Evolutionary conservation across 1,284 basidiomycete genomes (phyloP).

Genomic region (Cutaneotrichosporon daszewskae): DNA sequence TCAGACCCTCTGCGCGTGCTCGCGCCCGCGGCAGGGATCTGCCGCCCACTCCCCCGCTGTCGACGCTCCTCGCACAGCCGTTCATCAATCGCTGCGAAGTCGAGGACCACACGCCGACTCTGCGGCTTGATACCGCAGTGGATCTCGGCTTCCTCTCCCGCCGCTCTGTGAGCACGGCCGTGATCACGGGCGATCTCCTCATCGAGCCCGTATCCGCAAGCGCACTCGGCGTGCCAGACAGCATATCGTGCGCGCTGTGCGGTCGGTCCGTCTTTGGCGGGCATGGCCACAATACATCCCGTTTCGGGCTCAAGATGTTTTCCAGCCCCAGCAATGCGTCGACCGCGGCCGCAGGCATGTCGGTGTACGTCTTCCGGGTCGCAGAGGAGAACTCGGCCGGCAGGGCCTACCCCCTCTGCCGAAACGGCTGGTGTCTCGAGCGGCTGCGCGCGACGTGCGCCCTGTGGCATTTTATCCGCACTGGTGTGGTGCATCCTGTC

Average conservation of each 20-base stretch:
- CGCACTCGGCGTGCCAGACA: slow-evolving; percentile 24
- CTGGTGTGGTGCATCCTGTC: slow-evolving; percentile 70
- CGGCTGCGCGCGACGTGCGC: slow-evolving; percentile 79
- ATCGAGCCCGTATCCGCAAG: slow-evolving; percentile 68
- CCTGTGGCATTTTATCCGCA: slow-evolving; percentile 82
- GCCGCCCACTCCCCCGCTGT: slow-evolving; percentile 58
- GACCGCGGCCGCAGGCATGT: neutral
- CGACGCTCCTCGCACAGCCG: slow-evolving; percentile 67
- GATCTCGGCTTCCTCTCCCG: slow-evolving; percentile 89
- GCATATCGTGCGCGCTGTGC: slow-evolving; percentile 63
- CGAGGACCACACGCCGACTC: slow-evolving; percentile 91
- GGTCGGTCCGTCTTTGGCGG: slow-evolving; percentile 57
- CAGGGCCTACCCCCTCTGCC: slow-evolving; percentile 65
- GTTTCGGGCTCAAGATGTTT: slow-evolving; percentile 41
- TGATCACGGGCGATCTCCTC: slow-evolving; percentile 78
- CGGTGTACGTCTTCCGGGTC: slow-evolving; percentile 48
- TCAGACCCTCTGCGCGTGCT: slow-evolving; percentile 52
- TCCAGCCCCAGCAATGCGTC: slow-evolving; percentile 20
- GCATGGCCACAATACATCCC: slow-evolving; percentile 33
- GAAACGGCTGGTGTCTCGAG: slow-evolving; percentile 53
- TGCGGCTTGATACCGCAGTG: slow-evolving; percentile 88
- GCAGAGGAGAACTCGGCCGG: slow-evolving; percentile 38
- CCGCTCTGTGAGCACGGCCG: slow-evolving; percentile 75
- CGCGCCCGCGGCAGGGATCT: slow-evolving; percentile 13
- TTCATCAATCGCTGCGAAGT: slow-evolving; percentile 74